Percentiles rank a stretch among this genome's conserved stretches.
Conservation (phyloP, 2,329 filamentous ascomycete genomes). For the Botrytis tulipae region DNA sequence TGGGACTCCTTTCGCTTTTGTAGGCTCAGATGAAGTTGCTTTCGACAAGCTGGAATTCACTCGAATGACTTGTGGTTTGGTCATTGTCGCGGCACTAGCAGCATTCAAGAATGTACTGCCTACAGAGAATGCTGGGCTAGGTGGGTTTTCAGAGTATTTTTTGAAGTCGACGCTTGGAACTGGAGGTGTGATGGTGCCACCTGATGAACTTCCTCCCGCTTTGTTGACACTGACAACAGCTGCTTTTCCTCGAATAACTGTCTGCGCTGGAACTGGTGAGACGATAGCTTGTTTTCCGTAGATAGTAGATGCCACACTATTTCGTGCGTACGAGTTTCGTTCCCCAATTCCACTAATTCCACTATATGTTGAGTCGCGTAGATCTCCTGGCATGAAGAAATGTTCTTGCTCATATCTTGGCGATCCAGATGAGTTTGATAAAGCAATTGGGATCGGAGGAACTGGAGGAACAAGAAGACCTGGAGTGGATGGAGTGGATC, state of each 20-base stretch:
- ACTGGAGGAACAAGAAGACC: constrained; percentile 84
- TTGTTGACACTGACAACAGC: constrained; percentile 86
- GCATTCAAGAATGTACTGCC: constrained; percentile 68
- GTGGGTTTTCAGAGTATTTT: constrained; percentile 53
- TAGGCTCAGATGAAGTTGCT: not conserved
- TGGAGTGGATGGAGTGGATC: constrained; percentile 80
- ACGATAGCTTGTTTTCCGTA: constrained; percentile 90
- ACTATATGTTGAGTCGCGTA: constrained; percentile 89
- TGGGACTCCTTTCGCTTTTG: not conserved
- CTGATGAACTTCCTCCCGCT: constrained; percentile 57
- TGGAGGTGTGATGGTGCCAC: constrained; percentile 58
- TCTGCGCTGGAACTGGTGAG: constrained; percentile 75
- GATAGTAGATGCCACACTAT: constrained; percentile 86
- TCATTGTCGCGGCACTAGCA: constrained; percentile 56
- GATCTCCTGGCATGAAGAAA: constrained; percentile 88
- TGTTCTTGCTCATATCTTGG: constrained; percentile 73
- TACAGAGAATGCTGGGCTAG: constrained; percentile 62
- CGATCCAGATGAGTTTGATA: constrained; percentile 54
- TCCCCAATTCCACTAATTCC: constrained; percentile 54
- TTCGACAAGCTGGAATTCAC: constrained; percentile 42
- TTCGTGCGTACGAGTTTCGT: constrained; percentile 61
- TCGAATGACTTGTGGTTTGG: constrained; percentile 59
- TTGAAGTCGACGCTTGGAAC: constrained; percentile 69
- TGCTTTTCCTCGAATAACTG: constrained; percentile 82
- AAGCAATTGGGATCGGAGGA: constrained; percentile 77